phyloP scores from a whole-genome alignment of 73 alveolate species.

The Paraurostyla sp. region DNA sequence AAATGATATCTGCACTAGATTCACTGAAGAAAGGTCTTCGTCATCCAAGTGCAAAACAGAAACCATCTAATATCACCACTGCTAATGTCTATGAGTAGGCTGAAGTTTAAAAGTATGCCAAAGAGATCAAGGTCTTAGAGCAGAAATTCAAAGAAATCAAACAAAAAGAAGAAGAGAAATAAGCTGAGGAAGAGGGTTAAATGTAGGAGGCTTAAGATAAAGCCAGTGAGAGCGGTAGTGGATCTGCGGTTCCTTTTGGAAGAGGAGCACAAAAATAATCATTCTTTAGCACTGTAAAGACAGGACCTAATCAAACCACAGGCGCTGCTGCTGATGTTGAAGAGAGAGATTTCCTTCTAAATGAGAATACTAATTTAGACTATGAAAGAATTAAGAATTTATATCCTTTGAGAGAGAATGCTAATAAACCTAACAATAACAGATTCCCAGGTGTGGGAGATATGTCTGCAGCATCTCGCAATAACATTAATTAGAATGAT shows the following conservation, averaged over 20 bases:
- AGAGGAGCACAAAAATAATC: not conserved
- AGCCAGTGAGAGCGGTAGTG: conserved; percentile 25
- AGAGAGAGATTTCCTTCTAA: conserved; percentile 14
- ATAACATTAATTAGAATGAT: not conserved
- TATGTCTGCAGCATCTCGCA: not conserved
- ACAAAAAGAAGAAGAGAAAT: conserved; percentile 1
- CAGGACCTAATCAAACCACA: no score
- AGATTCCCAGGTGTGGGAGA: not conserved
- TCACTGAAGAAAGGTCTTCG: conserved; percentile 31
- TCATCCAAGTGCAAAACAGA: conserved; percentile 38
- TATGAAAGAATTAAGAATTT: conserved; percentile 30
- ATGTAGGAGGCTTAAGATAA: not conserved
- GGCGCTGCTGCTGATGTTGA: not conserved
- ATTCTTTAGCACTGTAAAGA: conserved; percentile 39
- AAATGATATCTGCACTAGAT: conserved; percentile 40
- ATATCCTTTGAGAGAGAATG: conserved; percentile 58
- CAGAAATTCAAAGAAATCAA: not conserved
- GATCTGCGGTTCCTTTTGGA: conserved; percentile 30
- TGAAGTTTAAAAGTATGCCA: conserved; percentile 23
- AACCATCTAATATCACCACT: conserved; percentile 47
- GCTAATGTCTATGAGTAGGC: conserved; percentile 33
- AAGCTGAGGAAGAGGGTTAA: not conserved
- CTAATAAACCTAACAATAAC: not conserved
- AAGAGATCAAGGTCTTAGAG: conserved; percentile 26
- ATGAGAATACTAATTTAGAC: conserved; percentile 39